Evolutionary conservation across 148 eudicot genomes (phyloP).

Genomic region (Cornus controversa): DNA sequence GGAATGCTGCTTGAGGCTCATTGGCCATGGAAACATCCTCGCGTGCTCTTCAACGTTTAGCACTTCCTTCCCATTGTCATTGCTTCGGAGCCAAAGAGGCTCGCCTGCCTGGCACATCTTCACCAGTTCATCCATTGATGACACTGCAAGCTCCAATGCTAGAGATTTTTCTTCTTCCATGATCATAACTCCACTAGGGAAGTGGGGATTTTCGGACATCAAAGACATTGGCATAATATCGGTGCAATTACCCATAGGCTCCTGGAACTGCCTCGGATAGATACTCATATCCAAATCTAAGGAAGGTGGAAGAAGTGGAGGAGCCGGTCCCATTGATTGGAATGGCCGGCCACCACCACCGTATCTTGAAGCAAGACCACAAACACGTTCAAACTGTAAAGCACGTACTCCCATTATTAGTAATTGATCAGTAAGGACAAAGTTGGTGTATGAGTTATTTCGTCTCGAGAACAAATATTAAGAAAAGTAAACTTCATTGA

Average conservation of each 20-base stretch:
- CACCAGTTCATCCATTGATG: constrained; percentile 64
- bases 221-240: constrained; percentile 56
- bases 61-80: constrained; percentile 34
- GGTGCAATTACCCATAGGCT: constrained; percentile 34
- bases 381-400: constrained; percentile 70
- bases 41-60: constrained; percentile 77
- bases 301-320: constrained; percentile 51
- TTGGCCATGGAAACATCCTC: constrained; percentile 66
- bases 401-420: background rate
- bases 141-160: constrained; percentile 69
- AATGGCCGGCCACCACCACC: constrained; percentile 56
- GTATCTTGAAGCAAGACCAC: constrained; percentile 56
- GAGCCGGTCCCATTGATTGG: constrained; percentile 45
- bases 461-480: too few relatives aligned
- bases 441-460: too few relatives aligned
- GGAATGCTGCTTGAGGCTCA: constrained; percentile 32
- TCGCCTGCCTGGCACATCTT: constrained; percentile 63
- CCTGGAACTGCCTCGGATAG: constrained; percentile 68
- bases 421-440: too few relatives aligned
- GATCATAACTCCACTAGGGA: constrained; percentile 33
- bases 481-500: too few relatives aligned
- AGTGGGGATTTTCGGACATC: constrained; percentile 42
- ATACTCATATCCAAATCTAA: constrained; percentile 79
- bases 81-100: constrained; percentile 66
- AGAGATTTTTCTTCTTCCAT: constrained; percentile 76